A percentile compares a stretch with the other conserved stretches of the same genome.
Conservation (phyloP, 305 asterid species). For the Rubia tinctorum region DNA sequence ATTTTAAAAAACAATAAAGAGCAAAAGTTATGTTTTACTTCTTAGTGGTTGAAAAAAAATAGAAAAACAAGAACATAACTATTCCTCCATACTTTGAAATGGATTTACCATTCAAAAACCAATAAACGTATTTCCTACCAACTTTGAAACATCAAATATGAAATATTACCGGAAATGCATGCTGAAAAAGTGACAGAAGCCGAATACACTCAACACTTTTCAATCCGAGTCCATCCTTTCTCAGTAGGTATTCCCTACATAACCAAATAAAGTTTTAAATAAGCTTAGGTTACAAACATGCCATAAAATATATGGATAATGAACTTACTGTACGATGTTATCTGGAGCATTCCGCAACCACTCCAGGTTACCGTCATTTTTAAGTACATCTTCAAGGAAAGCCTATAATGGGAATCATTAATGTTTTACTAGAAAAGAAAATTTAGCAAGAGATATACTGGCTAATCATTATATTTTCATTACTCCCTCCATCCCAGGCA, state of each 20-base stretch:
- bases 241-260: conserved; percentile 49
- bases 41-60: too few species aligned
- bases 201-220: conserved; percentile 72
- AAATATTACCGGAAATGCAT: conserved; percentile 58
- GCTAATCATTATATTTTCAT: background rate
- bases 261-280: background rate
- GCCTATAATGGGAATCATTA: conserved; percentile 19
- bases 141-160: too few species aligned
- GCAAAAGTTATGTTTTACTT: too few species aligned
- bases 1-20: too few species aligned
- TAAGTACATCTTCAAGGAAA: conserved; percentile 27
- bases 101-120: too few species aligned
- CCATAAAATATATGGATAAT: conserved; percentile 5
- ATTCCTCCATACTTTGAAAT: too few species aligned
- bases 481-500: too few species aligned
- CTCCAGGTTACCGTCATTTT: conserved; percentile 43
- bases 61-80: too few species aligned
- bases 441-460: background rate
- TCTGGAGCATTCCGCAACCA: conserved; percentile 52
- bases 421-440: too few species aligned
- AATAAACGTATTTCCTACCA: too few species aligned
- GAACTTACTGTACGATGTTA: conserved; percentile 45
- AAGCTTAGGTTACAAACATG: background rate
- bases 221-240: conserved; percentile 52
- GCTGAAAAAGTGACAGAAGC: conserved; percentile 49